Evolutionary conservation across 1,139 yeast genomes (phyloP).

Genomic region (Hansenula anomala): DNA sequence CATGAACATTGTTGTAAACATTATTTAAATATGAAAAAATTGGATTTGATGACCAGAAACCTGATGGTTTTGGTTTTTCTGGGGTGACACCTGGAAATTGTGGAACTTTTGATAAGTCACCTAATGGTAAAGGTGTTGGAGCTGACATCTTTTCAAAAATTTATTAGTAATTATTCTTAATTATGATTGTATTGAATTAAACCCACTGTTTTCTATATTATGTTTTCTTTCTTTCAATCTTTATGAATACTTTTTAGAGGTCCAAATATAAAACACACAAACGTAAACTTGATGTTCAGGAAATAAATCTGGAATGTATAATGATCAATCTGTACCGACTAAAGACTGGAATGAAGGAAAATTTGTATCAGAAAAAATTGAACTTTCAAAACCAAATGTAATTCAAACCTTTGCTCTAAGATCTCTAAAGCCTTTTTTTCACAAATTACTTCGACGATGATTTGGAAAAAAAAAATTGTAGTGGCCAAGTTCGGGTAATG

Average conservation of each 20-base stretch:
- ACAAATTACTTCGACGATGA: slow-evolving; percentile 2
- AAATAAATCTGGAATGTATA: neutral
- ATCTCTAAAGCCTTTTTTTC: slow-evolving; percentile 2
- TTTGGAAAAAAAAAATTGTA: neutral
- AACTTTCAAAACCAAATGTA: too few relatives aligned
- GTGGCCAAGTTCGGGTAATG: neutral
- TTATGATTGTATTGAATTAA: too few relatives aligned
- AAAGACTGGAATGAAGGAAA: neutral
- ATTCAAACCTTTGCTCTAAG: neutral
- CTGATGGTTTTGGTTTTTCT: slow-evolving; percentile 36
- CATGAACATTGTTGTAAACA: slow-evolving; percentile 65
- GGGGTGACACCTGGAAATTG: slow-evolving; percentile 52
- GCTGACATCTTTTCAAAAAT: slow-evolving; percentile 15
- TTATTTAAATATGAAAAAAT: slow-evolving; percentile 76
- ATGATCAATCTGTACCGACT: neutral
- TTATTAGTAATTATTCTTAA: slow-evolving; percentile 2
- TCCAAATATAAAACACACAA: too few relatives aligned
- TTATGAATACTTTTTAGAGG: too few relatives aligned
- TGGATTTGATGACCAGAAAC: slow-evolving; percentile 84
- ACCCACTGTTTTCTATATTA: too few relatives aligned
- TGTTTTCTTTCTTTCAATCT: too few relatives aligned
- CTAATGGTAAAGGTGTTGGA: slow-evolving; percentile 34
- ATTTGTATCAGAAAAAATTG: neutral
- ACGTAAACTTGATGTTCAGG: too few relatives aligned
- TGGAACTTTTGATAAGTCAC: slow-evolving; percentile 53